Evolutionary conservation across 2,329 filamentous ascomycete genomes (phyloP).

Genomic region (Orbilia oligospora): DNA sequence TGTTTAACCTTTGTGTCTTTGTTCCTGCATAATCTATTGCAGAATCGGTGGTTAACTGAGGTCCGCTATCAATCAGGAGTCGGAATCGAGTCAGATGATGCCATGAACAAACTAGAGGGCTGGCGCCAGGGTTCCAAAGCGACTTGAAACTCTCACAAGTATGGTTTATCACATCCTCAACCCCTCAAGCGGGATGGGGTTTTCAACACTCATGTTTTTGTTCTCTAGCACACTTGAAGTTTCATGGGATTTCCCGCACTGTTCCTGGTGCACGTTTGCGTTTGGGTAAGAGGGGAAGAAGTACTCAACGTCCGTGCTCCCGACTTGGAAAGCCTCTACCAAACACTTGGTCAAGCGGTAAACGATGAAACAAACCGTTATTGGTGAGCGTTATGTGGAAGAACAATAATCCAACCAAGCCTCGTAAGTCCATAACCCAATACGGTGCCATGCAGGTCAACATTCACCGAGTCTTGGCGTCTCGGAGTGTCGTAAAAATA

Average conservation of each 20-base stretch:
- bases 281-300: constrained; percentile 30
- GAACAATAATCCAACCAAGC: constrained; percentile 25
- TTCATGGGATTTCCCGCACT: constrained; percentile 49
- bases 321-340: background rate
- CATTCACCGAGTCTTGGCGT: constrained; percentile 45
- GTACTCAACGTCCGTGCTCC: constrained; percentile 46
- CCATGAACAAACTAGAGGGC: constrained; percentile 28
- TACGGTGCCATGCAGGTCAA: constrained; percentile 55
- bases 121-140: constrained; percentile 28
- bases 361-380: constrained; percentile 61
- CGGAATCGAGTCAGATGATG: constrained; percentile 55
- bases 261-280: constrained; percentile 31
- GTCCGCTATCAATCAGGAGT: constrained; percentile 52
- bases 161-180: constrained; percentile 55
- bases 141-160: constrained; percentile 58
- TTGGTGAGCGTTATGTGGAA: constrained; percentile 33
- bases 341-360: constrained; percentile 43
- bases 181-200: constrained; percentile 46
- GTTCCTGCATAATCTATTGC: constrained; percentile 61
- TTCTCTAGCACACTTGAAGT: constrained; percentile 35
- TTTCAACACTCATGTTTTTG: constrained; percentile 32
- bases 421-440: constrained; percentile 59
- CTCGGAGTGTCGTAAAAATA: constrained; percentile 36
- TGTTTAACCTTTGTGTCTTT: constrained; percentile 50
- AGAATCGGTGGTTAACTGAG: constrained; percentile 40